Conservation (phyloP, 139 green algal species). For the Pleodorina starrii region DNA sequence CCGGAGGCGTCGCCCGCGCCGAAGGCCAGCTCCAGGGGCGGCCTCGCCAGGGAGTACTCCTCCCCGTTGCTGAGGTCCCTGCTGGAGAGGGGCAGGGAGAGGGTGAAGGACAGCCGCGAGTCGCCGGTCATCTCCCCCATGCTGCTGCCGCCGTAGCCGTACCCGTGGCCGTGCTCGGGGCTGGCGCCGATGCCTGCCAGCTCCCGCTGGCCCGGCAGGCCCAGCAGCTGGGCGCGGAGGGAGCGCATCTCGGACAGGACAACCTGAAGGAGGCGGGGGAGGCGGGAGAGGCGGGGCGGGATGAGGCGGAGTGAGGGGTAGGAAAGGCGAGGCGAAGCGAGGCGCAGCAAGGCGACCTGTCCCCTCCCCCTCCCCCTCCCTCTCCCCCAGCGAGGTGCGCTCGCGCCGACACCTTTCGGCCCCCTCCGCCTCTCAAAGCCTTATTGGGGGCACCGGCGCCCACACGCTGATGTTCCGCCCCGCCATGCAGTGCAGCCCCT, state of each 20-base stretch:
- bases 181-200: no score
- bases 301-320: no score
- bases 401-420: no score
- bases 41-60: not conserved
- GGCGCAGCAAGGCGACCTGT: no score
- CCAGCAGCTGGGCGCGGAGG: not conserved
- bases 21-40: constrained; percentile 37
- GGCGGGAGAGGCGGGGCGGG: no score
- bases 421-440: no score
- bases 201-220: not conserved
- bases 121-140: not conserved
- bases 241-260: constrained; percentile 10
- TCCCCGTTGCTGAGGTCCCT: not conserved
- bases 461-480: no score
- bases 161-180: not conserved
- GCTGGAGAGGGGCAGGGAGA: constrained; percentile 17
- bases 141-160: constrained; percentile 31
- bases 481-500: no score
- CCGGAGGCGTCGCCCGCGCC: not conserved
- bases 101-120: constrained; percentile 9
- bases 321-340: no score
- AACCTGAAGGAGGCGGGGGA: not conserved
- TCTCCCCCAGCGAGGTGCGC: no score
- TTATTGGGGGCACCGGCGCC: no score
- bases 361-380: no score